Evolutionary conservation across 179 eudicot species (phyloP).

Genomic region (Camellia oleifera): DNA sequence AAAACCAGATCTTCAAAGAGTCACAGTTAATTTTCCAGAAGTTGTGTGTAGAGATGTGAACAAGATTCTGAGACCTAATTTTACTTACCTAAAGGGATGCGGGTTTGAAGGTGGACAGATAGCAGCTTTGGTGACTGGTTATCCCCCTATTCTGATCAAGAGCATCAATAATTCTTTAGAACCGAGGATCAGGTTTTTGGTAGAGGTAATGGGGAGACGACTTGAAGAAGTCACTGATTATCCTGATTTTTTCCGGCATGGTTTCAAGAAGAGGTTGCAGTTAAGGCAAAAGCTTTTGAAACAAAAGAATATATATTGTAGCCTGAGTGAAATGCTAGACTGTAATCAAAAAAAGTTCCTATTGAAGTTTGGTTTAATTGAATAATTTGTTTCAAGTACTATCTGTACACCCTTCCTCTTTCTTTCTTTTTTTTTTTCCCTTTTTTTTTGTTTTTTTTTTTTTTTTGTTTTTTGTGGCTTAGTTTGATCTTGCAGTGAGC

Average conservation of each 20-base stretch:
- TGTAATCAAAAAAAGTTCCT: slow-evolving; percentile 82
- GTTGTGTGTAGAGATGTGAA: slow-evolving; percentile 82
- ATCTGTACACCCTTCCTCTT: neutral
- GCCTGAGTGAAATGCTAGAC: slow-evolving; percentile 86
- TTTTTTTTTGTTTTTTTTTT: neutral
- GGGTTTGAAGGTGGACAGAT: slow-evolving; percentile 69
- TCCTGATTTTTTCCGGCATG: slow-evolving; percentile 83
- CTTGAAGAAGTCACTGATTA: slow-evolving; percentile 73
- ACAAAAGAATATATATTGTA: slow-evolving; percentile 56
- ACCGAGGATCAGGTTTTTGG: slow-evolving; percentile 83
- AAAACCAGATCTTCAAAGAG: slow-evolving; percentile 58
- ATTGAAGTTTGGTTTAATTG: slow-evolving; percentile 55
- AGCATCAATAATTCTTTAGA: slow-evolving; percentile 82
- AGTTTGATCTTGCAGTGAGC: neutral
- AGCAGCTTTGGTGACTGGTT: slow-evolving; percentile 72
- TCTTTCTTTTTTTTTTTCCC: no score
- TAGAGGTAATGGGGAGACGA: slow-evolving; percentile 76
- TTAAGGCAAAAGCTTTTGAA: slow-evolving; percentile 70
- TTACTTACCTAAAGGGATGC: slow-evolving; percentile 45
- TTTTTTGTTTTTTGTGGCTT: neutral
- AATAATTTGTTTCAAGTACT: slow-evolving; percentile 34
- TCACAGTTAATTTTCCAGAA: slow-evolving; percentile 72
- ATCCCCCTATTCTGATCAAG: slow-evolving; percentile 85
- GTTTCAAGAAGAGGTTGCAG: slow-evolving; percentile 78
- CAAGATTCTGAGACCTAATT: slow-evolving; percentile 75